Evolutionary conservation across 2,329 filamentous ascomycete genomes (phyloP), one percentile per base, ranked within the genome.

Genomic region (Penicillium hordei): DNA sequence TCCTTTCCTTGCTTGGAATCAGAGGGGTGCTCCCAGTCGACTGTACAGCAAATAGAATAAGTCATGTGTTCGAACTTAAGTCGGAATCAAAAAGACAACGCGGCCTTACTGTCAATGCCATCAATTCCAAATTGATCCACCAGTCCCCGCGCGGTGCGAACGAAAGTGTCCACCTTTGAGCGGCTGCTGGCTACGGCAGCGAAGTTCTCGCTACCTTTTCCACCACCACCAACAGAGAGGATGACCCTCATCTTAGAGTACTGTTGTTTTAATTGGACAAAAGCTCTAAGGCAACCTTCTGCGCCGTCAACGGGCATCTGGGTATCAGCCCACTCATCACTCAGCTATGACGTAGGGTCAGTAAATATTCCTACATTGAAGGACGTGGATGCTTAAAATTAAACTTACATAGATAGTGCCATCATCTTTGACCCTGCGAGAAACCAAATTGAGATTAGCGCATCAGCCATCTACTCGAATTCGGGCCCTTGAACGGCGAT

Each of bases 1-100:
- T 92, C 83, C 60, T 81, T 78, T 25, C 89, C 89, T 73, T 93
- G 84, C 52, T 85, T 79, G 2, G 79, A 71, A 69, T 89, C 81
- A 54, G 82, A 81, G 2, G 90, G 90, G 65, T 91, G 89, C 70
- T 91, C 87, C 90, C 90, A 94, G 67, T 89, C 87, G 70, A 94
- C 90, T 93, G 58, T 3, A 31, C 15, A 17, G 23, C n/a, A 52
- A 5, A 21, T n/a, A 52, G 23, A 8, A 54, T 42, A 15, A 57
- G 54, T 7, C 17, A 55, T 36, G n/a, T 21, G 23, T 10, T 25
- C 25, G 17, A 6, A 19, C 13, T 21, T 19, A 17, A 0, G 5
- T 43, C 29, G 21, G 1, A 5, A 48, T 21, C 6, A 34, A 50
- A 38, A 52, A 13, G 12, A 27, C 25, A 27, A 46, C 46, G 44